A percentile compares a stretch with the other conserved stretches of the same genome.
These are phyloP conservation scores for Patellifolia procumbens DNA, from an alignment of 179 eudicot species.

Conservation along the genomic window DNA sequence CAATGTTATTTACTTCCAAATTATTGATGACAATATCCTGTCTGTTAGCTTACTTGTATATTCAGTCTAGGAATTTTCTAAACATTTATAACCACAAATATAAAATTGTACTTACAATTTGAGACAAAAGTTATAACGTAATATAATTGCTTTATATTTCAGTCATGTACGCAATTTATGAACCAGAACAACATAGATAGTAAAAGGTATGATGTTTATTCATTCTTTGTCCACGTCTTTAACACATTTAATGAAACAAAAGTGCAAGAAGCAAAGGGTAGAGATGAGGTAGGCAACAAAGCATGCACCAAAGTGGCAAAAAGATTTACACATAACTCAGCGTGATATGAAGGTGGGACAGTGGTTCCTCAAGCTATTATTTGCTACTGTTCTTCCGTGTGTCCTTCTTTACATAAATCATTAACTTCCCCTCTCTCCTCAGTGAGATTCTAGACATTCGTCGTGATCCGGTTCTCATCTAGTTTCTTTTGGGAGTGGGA, in stretches of 20 bases:
- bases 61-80: neutral
- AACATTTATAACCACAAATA: neutral
- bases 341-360: constrained; percentile 24
- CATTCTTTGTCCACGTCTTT: neutral
- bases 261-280: neutral
- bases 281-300: neutral
- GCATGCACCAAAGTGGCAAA: constrained; percentile 28
- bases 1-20: too few species aligned
- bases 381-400: neutral
- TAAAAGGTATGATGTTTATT: neutral
- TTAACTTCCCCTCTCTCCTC: neutral
- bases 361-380: neutral
- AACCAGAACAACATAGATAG: neutral
- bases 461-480: too few species aligned
- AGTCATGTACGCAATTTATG: neutral
- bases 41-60: too few species aligned
- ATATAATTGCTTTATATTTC: neutral
- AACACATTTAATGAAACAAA: neutral
- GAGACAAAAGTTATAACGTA: neutral
- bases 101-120: neutral
- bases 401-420: neutral
- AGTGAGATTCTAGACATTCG: neutral
- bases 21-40: too few species aligned
- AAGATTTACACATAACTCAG: constrained; percentile 19
- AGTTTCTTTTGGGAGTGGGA: neutral